These are phyloP conservation scores for Cutaneotrichosporon dermatis DNA, from an alignment of 1,284 basidiomycete species.

Conservation along the genomic window DNA sequence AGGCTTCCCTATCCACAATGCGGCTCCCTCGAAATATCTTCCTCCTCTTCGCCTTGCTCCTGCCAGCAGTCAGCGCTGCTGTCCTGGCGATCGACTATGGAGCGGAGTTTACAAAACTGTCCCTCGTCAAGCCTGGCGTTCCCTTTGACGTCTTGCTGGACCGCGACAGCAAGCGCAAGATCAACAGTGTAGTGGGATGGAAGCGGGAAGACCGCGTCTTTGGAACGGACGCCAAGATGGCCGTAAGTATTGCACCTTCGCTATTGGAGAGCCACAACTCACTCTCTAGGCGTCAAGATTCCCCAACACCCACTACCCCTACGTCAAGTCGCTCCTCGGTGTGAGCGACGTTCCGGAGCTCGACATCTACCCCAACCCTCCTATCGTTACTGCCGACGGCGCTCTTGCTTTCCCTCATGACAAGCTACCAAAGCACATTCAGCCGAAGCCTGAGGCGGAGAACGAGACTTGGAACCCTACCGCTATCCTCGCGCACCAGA, in stretches of 20 bases:
- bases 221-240: slow-evolving; percentile 77
- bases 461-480: slow-evolving; percentile 64
- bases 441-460: slow-evolving; percentile 56
- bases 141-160: slow-evolving; percentile 96
- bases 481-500: slow-evolving; percentile 90
- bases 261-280: background rate
- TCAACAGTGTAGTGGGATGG: slow-evolving; percentile 81
- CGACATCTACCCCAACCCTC: slow-evolving; percentile 52
- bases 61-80: slow-evolving; percentile 43
- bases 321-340: slow-evolving; percentile 78
- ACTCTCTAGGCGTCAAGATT: slow-evolving; percentile 72
- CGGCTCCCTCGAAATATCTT: slow-evolving; percentile 19
- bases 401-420: slow-evolving; percentile 60
- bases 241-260: slow-evolving; percentile 57
- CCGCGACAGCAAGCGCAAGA: slow-evolving; percentile 95
- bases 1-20: slow-evolving; percentile 12
- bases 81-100: slow-evolving; percentile 94
- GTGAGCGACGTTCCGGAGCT: slow-evolving; percentile 38
- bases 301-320: slow-evolving; percentile 80
- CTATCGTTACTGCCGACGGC: slow-evolving; percentile 51
- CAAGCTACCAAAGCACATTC: slow-evolving; percentile 62
- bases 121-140: slow-evolving; percentile 89
- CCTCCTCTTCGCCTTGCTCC: slow-evolving; percentile 34
- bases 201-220: slow-evolving; percentile 82
- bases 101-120: slow-evolving; percentile 91